phyloP scores from a whole-genome alignment of 2,329 filamentous ascomycete species.

The Aspergillus ustus region DNA sequence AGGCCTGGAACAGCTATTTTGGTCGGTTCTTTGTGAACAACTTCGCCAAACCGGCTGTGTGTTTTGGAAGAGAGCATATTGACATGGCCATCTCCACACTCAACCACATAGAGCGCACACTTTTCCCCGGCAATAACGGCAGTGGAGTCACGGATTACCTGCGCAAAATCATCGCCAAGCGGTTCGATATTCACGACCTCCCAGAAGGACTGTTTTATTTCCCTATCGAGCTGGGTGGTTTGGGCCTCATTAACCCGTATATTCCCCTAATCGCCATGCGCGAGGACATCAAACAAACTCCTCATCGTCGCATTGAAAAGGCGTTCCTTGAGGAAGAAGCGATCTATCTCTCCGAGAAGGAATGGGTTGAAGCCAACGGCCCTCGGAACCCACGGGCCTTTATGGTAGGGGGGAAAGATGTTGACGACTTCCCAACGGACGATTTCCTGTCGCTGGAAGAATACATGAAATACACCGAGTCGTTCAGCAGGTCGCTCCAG shows the following conservation, averaged over 20 bases:
- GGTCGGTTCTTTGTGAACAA: constrained; percentile 62
- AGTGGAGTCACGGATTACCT: constrained; percentile 60
- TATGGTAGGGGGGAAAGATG: constrained; percentile 10
- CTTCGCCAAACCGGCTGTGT: constrained; percentile 60
- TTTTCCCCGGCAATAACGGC: constrained; percentile 52
- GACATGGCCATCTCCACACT: constrained; percentile 60
- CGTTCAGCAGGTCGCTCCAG: constrained; percentile 34
- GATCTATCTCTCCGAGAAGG: constrained; percentile 54
- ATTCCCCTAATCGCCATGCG: constrained; percentile 54
- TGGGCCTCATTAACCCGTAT: constrained; percentile 57
- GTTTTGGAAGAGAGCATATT: constrained; percentile 60
- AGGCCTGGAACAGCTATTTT: constrained; percentile 65
- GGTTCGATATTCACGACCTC: constrained; percentile 56
- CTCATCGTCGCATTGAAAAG: constrained; percentile 37
- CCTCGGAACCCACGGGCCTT: constrained; percentile 1
- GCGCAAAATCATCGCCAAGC: constrained; percentile 55
- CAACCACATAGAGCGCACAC: constrained; percentile 54
- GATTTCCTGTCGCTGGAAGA: constrained; percentile 48
- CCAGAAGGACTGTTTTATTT: constrained; percentile 60
- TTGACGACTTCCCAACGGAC: constrained; percentile 8
- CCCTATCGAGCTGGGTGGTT: constrained; percentile 56
- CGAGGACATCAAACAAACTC: constrained; percentile 45
- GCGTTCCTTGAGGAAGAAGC: constrained; percentile 54
- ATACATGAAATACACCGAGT: constrained; percentile 41
- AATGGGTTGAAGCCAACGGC: constrained; percentile 36